These are phyloP conservation scores for Noccaea bulbosa DNA, from an alignment of 345 rosid genomes.

Conservation along the genomic window DNA sequence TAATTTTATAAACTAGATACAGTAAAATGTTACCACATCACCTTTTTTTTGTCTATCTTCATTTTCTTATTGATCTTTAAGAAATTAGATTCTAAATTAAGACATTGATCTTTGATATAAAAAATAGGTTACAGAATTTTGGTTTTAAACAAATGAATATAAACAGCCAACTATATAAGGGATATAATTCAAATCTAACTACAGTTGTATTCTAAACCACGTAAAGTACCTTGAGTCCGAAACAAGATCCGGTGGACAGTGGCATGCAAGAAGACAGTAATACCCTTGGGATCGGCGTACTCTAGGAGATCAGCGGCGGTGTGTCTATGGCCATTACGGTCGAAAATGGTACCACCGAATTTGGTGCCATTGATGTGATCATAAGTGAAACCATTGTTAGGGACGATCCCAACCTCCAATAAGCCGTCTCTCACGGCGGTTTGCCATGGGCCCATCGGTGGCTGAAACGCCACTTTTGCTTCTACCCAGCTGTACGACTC, in stretches of 20 bases:
- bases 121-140: no score
- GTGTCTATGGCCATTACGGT: conserved; percentile 60
- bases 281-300: conserved; percentile 56
- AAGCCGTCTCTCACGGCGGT: conserved; percentile 75
- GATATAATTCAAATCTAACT: no score
- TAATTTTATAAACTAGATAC: no score
- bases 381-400: conserved; percentile 72
- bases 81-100: no score
- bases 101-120: no score
- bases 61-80: no score
- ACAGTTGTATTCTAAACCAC: no score
- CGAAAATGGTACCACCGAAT: conserved; percentile 76
- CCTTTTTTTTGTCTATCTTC: no score
- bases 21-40: no score
- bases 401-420: conserved; percentile 60
- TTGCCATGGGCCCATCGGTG: conserved; percentile 62
- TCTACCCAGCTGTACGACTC: conserved; percentile 72
- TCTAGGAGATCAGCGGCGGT: conserved; percentile 75
- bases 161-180: no score
- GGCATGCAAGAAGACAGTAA: conserved; percentile 63
- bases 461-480: conserved; percentile 57
- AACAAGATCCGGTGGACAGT: conserved; percentile 58
- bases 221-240: conserved; percentile 38
- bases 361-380: conserved; percentile 75
- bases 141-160: no score